Conservation (phyloP, 2,329 filamentous ascomycete species). For the Phaeoacremonium minimum region DNA sequence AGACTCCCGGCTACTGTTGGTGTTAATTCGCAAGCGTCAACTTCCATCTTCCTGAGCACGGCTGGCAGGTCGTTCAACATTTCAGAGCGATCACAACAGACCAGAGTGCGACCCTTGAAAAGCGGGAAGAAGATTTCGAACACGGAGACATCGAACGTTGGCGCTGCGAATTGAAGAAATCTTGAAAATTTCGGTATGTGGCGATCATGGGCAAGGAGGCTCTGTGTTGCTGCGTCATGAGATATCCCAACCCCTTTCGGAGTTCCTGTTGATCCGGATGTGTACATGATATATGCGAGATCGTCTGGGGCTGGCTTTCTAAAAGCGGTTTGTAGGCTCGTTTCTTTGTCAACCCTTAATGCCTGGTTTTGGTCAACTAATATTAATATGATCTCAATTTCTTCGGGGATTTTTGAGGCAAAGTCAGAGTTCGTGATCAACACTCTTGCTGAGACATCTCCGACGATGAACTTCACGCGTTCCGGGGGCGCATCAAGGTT, state of each 20-base stretch:
- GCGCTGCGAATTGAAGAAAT: slow-evolving; percentile 88
- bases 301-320: slow-evolving; percentile 24
- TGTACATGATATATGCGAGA: slow-evolving; percentile 89
- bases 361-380: slow-evolving; percentile 24
- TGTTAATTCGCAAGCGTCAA: slow-evolving; percentile 86
- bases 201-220: slow-evolving; percentile 73
- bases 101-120: slow-evolving; percentile 67
- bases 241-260: slow-evolving; percentile 86
- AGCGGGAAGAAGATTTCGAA: slow-evolving; percentile 94
- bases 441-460: slow-evolving; percentile 68
- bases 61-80: slow-evolving; percentile 73
- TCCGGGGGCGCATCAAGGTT: slow-evolving; percentile 74
- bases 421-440: slow-evolving; percentile 59
- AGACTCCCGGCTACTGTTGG: slow-evolving; percentile 82
- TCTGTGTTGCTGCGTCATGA: slow-evolving; percentile 76
- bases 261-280: slow-evolving; percentile 81
- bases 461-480: slow-evolving; percentile 72
- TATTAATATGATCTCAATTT: slow-evolving; percentile 24
- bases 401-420: slow-evolving; percentile 31
- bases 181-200: slow-evolving; percentile 73
- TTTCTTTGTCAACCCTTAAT: too few species aligned
- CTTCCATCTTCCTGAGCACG: slow-evolving; percentile 57
- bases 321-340: background rate
- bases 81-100: slow-evolving; percentile 62
- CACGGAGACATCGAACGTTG: slow-evolving; percentile 90